Conservation (phyloP, 208 protist genomes). For the Acanthamoeba castellanii region DNA sequence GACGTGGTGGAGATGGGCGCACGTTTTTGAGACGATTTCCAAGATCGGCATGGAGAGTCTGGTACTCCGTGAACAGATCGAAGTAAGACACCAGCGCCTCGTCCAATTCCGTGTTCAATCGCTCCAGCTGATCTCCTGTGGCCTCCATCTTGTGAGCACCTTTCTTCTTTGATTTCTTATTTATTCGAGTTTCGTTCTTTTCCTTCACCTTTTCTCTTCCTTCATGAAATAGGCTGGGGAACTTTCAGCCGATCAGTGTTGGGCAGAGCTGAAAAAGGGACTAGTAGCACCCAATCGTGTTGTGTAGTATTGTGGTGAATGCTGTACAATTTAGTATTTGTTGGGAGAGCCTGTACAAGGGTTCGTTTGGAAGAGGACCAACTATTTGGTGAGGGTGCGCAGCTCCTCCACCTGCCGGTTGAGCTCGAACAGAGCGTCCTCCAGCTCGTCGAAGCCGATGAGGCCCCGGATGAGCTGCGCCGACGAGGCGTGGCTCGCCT, state of each 20-base stretch:
- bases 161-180: neutral
- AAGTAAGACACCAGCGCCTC: neutral
- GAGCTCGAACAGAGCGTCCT: slow-evolving; percentile 6
- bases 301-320: too few species aligned
- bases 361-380: too few species aligned
- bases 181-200: neutral
- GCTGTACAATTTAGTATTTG: too few species aligned
- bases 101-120: neutral
- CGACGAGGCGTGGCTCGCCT: neutral
- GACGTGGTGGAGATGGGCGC: neutral
- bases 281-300: too few species aligned
- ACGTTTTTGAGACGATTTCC: slow-evolving; percentile 57
- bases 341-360: too few species aligned
- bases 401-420: slow-evolving; percentile 12
- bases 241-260: too few species aligned
- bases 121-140: neutral
- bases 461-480: slow-evolving; percentile 14
- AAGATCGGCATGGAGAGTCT: slow-evolving; percentile 6
- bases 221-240: too few species aligned
- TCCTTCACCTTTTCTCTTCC: neutral
- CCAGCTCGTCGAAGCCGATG: neutral
- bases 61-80: slow-evolving; percentile 49
- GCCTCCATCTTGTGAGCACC: neutral
- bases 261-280: too few species aligned
- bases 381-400: neutral